Conservation (phyloP, 441 rosid species). For the Viola pubescens region DNA sequence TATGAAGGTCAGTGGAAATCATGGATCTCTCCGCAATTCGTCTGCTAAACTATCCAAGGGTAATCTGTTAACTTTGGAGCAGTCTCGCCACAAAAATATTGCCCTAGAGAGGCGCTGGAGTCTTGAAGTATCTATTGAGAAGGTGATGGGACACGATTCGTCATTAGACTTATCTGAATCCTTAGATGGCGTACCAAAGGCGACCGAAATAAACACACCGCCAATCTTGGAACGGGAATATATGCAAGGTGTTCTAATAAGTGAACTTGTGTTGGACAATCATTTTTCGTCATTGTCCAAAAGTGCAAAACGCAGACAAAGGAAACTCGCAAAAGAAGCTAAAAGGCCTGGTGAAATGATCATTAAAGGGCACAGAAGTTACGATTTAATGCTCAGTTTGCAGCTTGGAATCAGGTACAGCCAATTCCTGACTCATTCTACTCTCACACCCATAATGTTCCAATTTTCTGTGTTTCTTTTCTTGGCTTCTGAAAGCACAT, state of each 20-base stretch:
- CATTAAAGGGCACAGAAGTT: conserved; percentile 93
- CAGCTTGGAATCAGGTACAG: conserved; percentile 94
- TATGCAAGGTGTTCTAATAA: conserved; percentile 94
- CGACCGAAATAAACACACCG: conserved; percentile 30
- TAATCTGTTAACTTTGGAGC: conserved; percentile 69
- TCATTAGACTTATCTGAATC: conserved; percentile 44
- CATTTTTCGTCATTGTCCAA: conserved; percentile 63
- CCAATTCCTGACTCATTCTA: conserved; percentile 8
- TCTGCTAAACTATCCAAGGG: conserved; percentile 53
- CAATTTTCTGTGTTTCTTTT: not conserved
- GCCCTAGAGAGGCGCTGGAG: conserved; percentile 95
- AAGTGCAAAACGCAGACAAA: conserved; percentile 62
- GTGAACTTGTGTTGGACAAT: conserved; percentile 69
- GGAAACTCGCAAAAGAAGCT: conserved; percentile 66
- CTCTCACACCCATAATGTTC: not conserved
- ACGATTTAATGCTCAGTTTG: conserved; percentile 91
- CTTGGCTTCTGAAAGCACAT: not conserved
- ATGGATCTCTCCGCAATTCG: conserved; percentile 27
- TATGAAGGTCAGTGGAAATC: conserved; percentile 42
- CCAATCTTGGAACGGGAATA: conserved; percentile 90
- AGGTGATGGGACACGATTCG: conserved; percentile 76
- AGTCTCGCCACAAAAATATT: conserved; percentile 57
- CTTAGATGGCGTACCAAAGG: conserved; percentile 35
- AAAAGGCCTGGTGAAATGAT: conserved; percentile 92
- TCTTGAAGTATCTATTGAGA: conserved; percentile 91